phyloP scores from a whole-genome alignment of 176 grass and related monocot genomes.

The Triticum dicoccoides region DNA sequence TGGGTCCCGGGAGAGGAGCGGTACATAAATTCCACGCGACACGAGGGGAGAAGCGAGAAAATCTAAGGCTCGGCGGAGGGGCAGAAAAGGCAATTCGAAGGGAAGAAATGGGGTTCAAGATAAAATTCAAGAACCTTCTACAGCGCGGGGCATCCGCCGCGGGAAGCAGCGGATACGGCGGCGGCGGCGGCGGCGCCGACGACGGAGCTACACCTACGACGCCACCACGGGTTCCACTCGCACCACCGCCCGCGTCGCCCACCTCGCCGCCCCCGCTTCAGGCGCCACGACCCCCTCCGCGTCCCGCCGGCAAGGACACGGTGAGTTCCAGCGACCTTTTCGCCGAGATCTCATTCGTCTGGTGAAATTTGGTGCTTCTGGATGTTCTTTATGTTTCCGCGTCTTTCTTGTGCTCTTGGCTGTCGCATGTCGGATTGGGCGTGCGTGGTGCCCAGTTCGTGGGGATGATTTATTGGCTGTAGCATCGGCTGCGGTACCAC shows the following conservation, averaged over 20 bases:
- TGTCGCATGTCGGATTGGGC: background rate
- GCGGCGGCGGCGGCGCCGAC: background rate
- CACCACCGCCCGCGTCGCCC: background rate
- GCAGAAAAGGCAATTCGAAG: background rate
- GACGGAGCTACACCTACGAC: background rate
- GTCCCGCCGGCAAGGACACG: background rate
- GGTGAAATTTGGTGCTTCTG: too few species aligned
- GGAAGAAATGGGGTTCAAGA: background rate
- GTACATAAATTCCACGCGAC: too few species aligned
- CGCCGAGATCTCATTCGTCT: too few species aligned
- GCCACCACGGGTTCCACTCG: too few species aligned
- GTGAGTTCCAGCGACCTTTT: background rate
- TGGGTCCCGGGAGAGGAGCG: too few species aligned
- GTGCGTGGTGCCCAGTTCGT: background rate
- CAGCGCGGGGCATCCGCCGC: background rate
- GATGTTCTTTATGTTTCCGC: background rate
- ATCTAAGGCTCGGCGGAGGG: background rate
- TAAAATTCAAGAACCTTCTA: background rate
- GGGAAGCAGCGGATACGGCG: background rate
- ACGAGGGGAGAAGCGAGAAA: too few species aligned
- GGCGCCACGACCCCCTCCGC: background rate
- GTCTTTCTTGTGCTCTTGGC: background rate
- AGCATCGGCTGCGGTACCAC: background rate
- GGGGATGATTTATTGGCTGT: background rate
- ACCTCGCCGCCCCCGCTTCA: background rate